Base-by-base conservation (phyloP, 306 rosid species). In the Ormosia semicastrata region DNA sequence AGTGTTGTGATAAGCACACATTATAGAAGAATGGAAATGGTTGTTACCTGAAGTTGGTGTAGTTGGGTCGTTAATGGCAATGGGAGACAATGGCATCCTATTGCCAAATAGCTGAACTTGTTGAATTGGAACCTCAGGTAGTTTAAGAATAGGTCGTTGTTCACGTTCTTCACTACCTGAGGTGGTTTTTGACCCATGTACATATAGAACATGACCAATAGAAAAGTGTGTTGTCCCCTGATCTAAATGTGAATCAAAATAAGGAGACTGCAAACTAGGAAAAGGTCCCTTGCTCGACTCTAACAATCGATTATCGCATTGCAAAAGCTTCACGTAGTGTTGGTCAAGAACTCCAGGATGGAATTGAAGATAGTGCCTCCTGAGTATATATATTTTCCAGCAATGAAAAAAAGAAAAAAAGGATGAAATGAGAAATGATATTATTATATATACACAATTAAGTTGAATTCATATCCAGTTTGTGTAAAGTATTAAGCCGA, bases 311-410 rank as follows among this genome's bases (percentile, higher is more conserved):
- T 15, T 66, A 33, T 87, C 91, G 0, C 70, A 49, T 49, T 81
- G 81, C 52, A 87, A 36, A 17, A 92, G 77, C 69, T 80, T 85
- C 37, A 39, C 37, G 2, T 76, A 92, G 75, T 79, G 88, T 58
- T 74, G 67, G 66, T 87, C 89, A 64, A 90, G 90, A 14, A 73
- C 78, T 32, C 91, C 91, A 0, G 77, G 83, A 67, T 89, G 87
- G 58, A 90, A 88, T 66, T 77, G 82, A 67, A 87, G 56, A 72
- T 17, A 78, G 70, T 83, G 87, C 78, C 73, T 79, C 87, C 89
- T 82, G 59, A 24, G 14, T 2, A 17, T 4, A 69, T 18, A 66
- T 8, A 63, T 60, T 44, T 40, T 32, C 69, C 73, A 75, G 7
- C 30, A 53, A 52, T 0, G 0, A 43, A 57, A n/a, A 3, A 0